These are phyloP conservation scores for Urochloa ruziziensis DNA, from an alignment of 176 grass and related monocot genomes.

Conservation along the genomic window DNA sequence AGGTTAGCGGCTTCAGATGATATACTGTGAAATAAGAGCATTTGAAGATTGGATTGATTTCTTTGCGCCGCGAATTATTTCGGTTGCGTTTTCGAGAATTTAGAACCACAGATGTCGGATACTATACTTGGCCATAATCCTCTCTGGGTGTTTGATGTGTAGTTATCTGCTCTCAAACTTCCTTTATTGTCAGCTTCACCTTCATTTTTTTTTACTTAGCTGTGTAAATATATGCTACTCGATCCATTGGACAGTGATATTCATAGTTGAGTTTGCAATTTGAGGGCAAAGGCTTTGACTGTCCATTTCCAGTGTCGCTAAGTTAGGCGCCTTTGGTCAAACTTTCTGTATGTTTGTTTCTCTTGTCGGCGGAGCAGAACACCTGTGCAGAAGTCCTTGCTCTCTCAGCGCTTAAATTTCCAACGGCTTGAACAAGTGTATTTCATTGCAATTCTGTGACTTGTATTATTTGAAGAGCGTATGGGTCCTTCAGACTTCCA, in stretches of 20 bases:
- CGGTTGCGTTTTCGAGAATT: constrained; percentile 21
- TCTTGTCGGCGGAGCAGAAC: no score
- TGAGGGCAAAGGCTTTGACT: not conserved
- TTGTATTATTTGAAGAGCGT: no score
- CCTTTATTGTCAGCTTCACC: not conserved
- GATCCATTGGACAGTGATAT: constrained; percentile 27
- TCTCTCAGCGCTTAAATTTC: no score
- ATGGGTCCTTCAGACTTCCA: no score
- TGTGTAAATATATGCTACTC: constrained; percentile 39
- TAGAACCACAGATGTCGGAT: constrained; percentile 36
- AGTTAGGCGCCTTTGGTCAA: no score
- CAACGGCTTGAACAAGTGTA: no score
- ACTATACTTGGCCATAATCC: constrained; percentile 25
- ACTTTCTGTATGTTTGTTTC: no score
- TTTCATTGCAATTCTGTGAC: no score
- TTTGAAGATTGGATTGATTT: constrained; percentile 10
- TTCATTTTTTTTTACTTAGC: constrained; percentile 2
- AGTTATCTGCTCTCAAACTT: constrained; percentile 9
- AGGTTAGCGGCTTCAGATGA: constrained; percentile 24
- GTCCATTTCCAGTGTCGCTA: not conserved
- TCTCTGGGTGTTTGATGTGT: constrained; percentile 25
- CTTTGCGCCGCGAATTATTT: constrained; percentile 19
- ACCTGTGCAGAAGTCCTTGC: no score
- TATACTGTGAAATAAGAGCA: constrained; percentile 43
- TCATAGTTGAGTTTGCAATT: constrained; percentile 37